Base-by-base conservation (phyloP, 371 early-diverging fungal species). In the Lichtheimia ornata region DNA sequence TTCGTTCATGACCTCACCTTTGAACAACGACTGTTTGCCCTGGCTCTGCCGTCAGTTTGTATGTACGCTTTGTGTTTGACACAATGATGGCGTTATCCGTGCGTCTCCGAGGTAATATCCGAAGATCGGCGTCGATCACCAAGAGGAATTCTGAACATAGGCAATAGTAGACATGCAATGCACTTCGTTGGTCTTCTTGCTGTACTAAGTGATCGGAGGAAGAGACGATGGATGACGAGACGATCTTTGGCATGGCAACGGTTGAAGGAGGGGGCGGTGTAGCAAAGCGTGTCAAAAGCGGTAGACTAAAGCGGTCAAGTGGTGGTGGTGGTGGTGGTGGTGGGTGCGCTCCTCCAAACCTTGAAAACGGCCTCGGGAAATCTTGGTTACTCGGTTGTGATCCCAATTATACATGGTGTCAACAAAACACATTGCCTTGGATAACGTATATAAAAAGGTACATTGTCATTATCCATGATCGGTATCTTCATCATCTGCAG, bases 111-210 rank as follows among this genome's bases (percentile, higher is more conserved):
- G 91, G 88, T 50, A 90, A 60, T 58, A 80, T 72, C 44, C 77
- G 81, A 5, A 90, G 66, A 58, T 78, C 77, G 7, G 82, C 79
- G 58, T 86, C 90, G 56, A 88, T 84, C 22, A 88, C 88, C 11
- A 90, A 74, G 42, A 88, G 62, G 65, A 88, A 90, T 70, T 90
- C 91, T 47, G 88, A 87, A 61, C 91, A 90, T 28, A 89, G 68
- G 58, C 91, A 90, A 68, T 89, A 90, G 62, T 90, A 90, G 4
- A 88, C 86, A 62, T 88, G 84, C 44, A 90, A 67, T 43, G 58
- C 51, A 40, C 60, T 65, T 14, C 70, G 68, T 47, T 73, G 73
- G 27, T 83, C 84, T 25, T 69, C 66, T 4, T 59, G 66, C 28
- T 62, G 62, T 44, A 65, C 61, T 11, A 74, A 71, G 43, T 83